Base-by-base conservation (phyloP, 805 yeast genomes). In the Candida krabiensis region DNA sequence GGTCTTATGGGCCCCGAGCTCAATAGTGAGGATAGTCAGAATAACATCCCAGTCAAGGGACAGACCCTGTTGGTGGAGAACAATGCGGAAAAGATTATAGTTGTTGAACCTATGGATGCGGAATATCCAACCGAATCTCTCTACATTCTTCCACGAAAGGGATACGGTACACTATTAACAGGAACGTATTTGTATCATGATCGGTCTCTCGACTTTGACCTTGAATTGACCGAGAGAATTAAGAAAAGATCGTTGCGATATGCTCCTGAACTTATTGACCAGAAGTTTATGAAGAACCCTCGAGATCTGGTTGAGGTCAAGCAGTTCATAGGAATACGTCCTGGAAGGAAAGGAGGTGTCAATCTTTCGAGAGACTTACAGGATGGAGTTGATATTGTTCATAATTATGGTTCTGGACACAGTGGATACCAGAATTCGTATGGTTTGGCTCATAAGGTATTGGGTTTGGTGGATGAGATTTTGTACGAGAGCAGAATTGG, bases 321-420 rank as follows among this genome's bases (percentile, higher is more conserved):
- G 37, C 58, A 70, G 29, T 81, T 80, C 56, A 85, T 83, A 8
- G 89, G 88, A 0, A 79, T 83, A 52, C 70, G 89, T 50, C 89
- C 89, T 1, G 84, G 80, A 1, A 70, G 88, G 55, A 54, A 62
- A 11, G 79, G 76, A 7, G 90, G 89, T 0, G 59, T 72, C 9
- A 64, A 77, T 33, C 57, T 79, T 4, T 69, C 70, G 13, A 49
- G 28, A 31, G 58, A 53, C 22, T 35, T 47, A 9, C 63, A 63
- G 44, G 45, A 40, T 11, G 42, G 55, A 39, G 37, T 51, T 13
- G 46, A 45, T 28, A 54, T 81, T 15, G 69, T 81, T 22, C 87
- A 82, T 52, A 78, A 77, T 52, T 82, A 81, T 55, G 87, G 89
- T 2, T 85, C 88, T 16, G 87, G 79, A 11, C 88, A 87, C 28